Evolutionary conservation across 306 rosid species (phyloP), one percentile per base, ranked within the genome.

Genomic region (Citrullus mucosospermus): DNA sequence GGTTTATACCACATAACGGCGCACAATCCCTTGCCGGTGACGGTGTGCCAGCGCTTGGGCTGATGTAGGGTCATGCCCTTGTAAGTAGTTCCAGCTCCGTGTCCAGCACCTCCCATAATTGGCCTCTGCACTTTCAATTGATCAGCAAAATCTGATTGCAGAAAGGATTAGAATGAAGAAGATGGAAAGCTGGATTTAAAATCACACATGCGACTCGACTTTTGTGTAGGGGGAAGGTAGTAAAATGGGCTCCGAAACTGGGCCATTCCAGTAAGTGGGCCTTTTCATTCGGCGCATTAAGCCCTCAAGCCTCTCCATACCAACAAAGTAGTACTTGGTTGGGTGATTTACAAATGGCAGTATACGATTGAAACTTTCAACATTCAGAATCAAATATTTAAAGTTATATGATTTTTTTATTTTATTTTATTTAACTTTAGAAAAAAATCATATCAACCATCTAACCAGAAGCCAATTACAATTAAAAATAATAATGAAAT

Each of bases 21-120:
- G 46, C 98, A 94, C 78, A 94, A n/a, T 77, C 98, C 98, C 87
- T 92, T 94, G 57, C 98, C 98, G 75, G 98, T 90, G 83, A 92
- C 61, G 2, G 74, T 32, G 78, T 94, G 98, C 97, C 98, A 94
- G 28, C 98, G 96, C 82, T 92, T 94, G 0, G 90, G 91, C 14
- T 82, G 88, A 78, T 88, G 88, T 44, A 88, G 34, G 30, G 88
- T 83, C 50, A 88, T 2, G 38, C 89, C 90, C 81, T 88, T 88
- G 80, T 56, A 88, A 5, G 88, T 86, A 2, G 85, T 84, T 65
- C 91, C 78, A 32, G 81, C 79, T 36, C 91, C 91, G n/a, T 86
- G 88, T 50, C 89, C 91, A 58, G 84, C 89, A 43, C 86, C 89
- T 85, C 86, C 86, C 81, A 25, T 43, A 41, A 28, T 48, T 79